phyloP scores from a whole-genome alignment of 768 basidiomycete species.

The Leucogyrophana mollusca region DNA sequence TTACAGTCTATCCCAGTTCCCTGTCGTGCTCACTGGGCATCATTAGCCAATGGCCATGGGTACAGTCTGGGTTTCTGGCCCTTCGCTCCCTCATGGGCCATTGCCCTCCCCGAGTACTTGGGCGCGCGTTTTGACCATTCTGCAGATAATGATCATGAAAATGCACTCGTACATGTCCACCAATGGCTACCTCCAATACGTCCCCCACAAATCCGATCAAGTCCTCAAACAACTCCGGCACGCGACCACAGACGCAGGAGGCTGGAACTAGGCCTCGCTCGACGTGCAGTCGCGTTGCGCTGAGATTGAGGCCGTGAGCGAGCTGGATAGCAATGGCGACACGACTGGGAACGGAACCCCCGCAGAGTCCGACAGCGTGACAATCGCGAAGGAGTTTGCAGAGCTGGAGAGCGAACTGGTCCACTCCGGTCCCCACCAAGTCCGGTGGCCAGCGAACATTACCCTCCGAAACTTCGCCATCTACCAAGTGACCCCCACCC shows the following conservation, averaged over 20 bases:
- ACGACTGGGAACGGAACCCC: constrained; percentile 43
- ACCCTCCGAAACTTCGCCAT: constrained; percentile 77
- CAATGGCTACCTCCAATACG: constrained; percentile 77
- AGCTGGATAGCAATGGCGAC: constrained; percentile 25
- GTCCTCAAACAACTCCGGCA: constrained; percentile 44
- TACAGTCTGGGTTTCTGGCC: constrained; percentile 89
- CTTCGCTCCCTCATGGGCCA: constrained; percentile 77
- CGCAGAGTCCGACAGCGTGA: constrained; percentile 39
- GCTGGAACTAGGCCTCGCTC: constrained; percentile 60
- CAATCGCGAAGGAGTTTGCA: constrained; percentile 71
- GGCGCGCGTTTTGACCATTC: too few relatives aligned
- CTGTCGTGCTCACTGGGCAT: neutral
- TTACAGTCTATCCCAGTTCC: neutral
- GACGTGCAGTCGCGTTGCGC: constrained; percentile 47
- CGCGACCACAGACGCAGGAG: constrained; percentile 51
- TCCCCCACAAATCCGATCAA: constrained; percentile 44
- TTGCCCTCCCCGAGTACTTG: too few relatives aligned
- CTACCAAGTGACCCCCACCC: constrained; percentile 86
- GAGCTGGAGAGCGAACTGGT: constrained; percentile 77
- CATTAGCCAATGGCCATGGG: constrained; percentile 94
- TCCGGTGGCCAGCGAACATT: constrained; percentile 86
- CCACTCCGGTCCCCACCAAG: constrained; percentile 60
- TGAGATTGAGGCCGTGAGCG: constrained; percentile 32
- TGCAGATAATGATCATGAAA: constrained; percentile 90
- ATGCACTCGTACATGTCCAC: constrained; percentile 92